A percentile compares a stretch with the other conserved stretches of the same genome.
These are phyloP conservation scores for Taxillus chinensis DNA, from an alignment of 164 flowering plant species.

Conservation along the genomic window DNA sequence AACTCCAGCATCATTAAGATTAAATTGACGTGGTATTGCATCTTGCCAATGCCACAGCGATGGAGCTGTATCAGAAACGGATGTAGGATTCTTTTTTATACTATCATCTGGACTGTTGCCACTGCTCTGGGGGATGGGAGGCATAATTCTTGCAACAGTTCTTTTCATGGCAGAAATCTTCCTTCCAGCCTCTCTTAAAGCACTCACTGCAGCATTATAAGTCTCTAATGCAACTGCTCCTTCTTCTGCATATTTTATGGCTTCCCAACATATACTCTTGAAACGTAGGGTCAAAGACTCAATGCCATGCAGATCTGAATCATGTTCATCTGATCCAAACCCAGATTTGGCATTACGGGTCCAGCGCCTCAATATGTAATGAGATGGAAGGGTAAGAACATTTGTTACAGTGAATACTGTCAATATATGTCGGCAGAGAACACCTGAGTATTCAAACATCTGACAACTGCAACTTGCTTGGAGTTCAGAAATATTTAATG, in stretches of 20 bases:
- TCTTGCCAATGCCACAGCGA: conserved; percentile 41
- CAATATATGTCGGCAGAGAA: conserved; percentile 56
- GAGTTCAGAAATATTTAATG: conserved; percentile 31
- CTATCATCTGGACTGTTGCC: conserved; percentile 22
- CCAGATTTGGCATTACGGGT: conserved; percentile 45
- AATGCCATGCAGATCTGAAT: conserved; percentile 16
- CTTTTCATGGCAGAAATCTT: conserved; percentile 38
- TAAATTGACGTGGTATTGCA: conserved; percentile 15
- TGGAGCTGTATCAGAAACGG: conserved; percentile 17
- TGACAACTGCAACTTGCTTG: conserved; percentile 55
- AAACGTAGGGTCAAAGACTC: conserved; percentile 37
- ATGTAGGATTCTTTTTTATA: conserved; percentile 13
- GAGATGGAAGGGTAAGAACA: conserved; percentile 57
- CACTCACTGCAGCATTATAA: conserved; percentile 46
- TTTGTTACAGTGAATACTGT: conserved; percentile 57
- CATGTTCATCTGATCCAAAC: conserved; percentile 26
- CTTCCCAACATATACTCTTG: conserved; percentile 41
- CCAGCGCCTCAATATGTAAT: conserved; percentile 65
- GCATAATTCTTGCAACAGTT: conserved; percentile 34
- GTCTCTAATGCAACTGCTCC: conserved; percentile 49
- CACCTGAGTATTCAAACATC: conserved; percentile 62
- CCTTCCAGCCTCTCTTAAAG: conserved; percentile 42
- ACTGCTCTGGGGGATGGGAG: conserved; percentile 22
- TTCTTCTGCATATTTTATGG: conserved; percentile 49
- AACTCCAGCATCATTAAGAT: conserved; percentile 26